phyloP scores from a whole-genome alignment of 345 rosid species.

The Citrus medica region DNA sequence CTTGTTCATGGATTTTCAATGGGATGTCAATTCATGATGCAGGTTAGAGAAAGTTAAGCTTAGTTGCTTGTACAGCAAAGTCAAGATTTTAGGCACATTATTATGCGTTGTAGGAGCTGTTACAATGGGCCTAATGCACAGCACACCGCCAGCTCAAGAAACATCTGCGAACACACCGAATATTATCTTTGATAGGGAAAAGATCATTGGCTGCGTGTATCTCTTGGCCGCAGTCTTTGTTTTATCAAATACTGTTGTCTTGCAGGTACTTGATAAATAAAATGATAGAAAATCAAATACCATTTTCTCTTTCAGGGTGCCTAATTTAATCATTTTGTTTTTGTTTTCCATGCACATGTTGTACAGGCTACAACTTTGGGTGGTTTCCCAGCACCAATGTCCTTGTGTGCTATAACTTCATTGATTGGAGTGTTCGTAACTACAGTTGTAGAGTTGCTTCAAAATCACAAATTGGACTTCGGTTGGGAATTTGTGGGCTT shows the following conservation, averaged over 20 bases:
- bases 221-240: conserved; percentile 70
- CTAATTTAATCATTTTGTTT: too few species aligned
- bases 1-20: neutral
- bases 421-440: conserved; percentile 67
- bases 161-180: conserved; percentile 4
- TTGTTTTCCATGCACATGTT: neutral
- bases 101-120: conserved; percentile 79
- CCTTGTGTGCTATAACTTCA: conserved; percentile 68
- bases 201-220: conserved; percentile 68
- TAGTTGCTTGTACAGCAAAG: conserved; percentile 66
- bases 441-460: conserved; percentile 37
- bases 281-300: neutral
- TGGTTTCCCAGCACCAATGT: conserved; percentile 90
- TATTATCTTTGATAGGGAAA: conserved; percentile 42
- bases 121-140: conserved; percentile 78
- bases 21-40: conserved; percentile 8
- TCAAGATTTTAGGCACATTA: conserved; percentile 74
- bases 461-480: conserved; percentile 31
- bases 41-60: conserved; percentile 79
- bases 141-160: conserved; percentile 23
- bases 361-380: conserved; percentile 61
- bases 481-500: conserved; percentile 39
- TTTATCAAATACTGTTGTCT: conserved; percentile 58
- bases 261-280: conserved; percentile 48
- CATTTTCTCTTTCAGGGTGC: too few species aligned